Base-by-base conservation (phyloP, 2,329 filamentous ascomycete species). In the Microascus cirrosus region DNA sequence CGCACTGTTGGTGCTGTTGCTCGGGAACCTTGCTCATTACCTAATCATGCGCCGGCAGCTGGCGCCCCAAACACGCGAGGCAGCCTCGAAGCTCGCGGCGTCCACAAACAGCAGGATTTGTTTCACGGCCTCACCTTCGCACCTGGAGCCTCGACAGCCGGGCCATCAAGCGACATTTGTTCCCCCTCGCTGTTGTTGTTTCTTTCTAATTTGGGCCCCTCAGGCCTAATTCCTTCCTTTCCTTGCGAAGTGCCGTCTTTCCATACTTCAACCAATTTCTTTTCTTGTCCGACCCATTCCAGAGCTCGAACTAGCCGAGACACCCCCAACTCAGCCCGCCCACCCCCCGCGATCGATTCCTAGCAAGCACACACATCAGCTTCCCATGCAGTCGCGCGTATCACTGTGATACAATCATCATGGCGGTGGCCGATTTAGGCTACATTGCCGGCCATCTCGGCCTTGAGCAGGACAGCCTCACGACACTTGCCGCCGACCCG, bases 401-500 rank as follows among this genome's bases (percentile, higher is more conserved):
- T 24, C 45, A 20, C n/a, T 8, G 18, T 54, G 39, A 54, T 22
- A 15, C 12, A 45, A 13, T 32, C 24, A 58, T 35, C 12, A 58
- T 58, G 56, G 70, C 70, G 61, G 71, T 68, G 63, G 70, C 91
- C 67, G 88, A 93, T 74, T 75, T 86, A 63, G 81, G 80, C 72
- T 90, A 89, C 73, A 74, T 93, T 65, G 84, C 87, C 69, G 79
- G 82, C 69, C 86, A 89, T 67, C 82, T 88, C 66, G 80, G 82
- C 67, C 74, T 92, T 69, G 80, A 86, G 32, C 80, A 89, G 72
- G 74, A 79, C 22, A 83, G 80, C 28, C 69, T 93, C 54, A 74
- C 79, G 54, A 77, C 79, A 25, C 72, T 85, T 64, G 76, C 85
- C 48, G 83, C 85, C 59, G 77, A 81, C 45, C 89, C 89, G 54